Percentiles rank a stretch among this genome's conserved stretches.
Conservation (phyloP, 1,139 yeast species). For the Saccharomyces hybrid region DNA sequence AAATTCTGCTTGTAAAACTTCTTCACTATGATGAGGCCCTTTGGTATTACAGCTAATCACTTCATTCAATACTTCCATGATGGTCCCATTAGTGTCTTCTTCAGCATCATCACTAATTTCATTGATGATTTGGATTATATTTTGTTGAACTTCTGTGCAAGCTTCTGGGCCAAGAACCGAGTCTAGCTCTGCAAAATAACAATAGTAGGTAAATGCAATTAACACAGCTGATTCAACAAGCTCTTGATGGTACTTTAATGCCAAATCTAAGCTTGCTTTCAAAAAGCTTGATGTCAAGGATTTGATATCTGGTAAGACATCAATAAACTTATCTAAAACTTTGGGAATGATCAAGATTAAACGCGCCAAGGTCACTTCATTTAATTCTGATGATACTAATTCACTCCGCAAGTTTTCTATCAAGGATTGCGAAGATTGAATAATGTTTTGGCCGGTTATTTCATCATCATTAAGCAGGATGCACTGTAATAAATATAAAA, state of each 20-base stretch:
- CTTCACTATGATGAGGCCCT: constrained; percentile 9
- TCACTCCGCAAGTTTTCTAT: neutral
- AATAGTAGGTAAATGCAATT: constrained; percentile 49
- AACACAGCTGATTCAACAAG: constrained; percentile 42
- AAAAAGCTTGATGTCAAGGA: constrained; percentile 38
- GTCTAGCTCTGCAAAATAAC: constrained; percentile 40
- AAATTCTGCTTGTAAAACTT: constrained; percentile 38
- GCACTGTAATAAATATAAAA: constrained; percentile 27
- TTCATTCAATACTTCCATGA: constrained; percentile 62
- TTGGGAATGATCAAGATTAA: constrained; percentile 47
- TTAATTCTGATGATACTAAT: constrained; percentile 8
- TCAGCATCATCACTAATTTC: constrained; percentile 56
- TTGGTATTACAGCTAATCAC: constrained; percentile 38
- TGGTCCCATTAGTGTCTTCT: constrained; percentile 71
- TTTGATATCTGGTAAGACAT: constrained; percentile 31
- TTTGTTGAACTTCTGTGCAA: constrained; percentile 31
- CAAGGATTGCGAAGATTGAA: neutral
- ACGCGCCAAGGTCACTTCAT: constrained; percentile 36
- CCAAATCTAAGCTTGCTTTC: constrained; percentile 32
- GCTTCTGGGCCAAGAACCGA: constrained; percentile 21
- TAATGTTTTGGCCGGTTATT: constrained; percentile 1
- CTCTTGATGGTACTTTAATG: constrained; percentile 19
- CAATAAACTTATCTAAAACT: constrained; percentile 46
- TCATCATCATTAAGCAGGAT: constrained; percentile 19
- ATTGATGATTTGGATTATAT: constrained; percentile 35